phyloP scores from a whole-genome alignment of 257 asterid genomes.

The Primulina eburnea region DNA sequence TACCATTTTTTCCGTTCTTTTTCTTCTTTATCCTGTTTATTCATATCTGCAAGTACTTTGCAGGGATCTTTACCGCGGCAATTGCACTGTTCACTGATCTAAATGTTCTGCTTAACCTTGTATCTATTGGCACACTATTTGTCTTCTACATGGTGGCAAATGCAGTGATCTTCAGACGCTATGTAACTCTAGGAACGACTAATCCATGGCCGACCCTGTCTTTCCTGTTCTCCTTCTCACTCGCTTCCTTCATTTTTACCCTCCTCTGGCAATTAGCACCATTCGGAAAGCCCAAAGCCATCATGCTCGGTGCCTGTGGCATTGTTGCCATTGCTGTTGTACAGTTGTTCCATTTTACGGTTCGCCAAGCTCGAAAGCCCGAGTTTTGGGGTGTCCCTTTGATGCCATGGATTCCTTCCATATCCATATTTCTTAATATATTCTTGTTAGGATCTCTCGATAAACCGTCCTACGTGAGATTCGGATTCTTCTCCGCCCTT shows the following conservation, averaged over 20 bases:
- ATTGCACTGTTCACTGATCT: constrained; percentile 81
- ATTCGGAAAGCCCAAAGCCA: constrained; percentile 55
- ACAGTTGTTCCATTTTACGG: constrained; percentile 58
- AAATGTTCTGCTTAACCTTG: constrained; percentile 63
- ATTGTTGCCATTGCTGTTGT: constrained; percentile 49
- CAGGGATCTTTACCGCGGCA: constrained; percentile 83
- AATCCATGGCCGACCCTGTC: constrained; percentile 79
- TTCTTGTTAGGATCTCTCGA: constrained; percentile 78
- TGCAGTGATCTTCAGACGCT: constrained; percentile 87
- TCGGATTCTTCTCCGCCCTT: constrained; percentile 74
- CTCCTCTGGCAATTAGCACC: constrained; percentile 65
- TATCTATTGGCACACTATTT: constrained; percentile 80
- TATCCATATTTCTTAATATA: constrained; percentile 78
- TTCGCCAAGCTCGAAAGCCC: constrained; percentile 72
- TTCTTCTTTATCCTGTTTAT: background rate
- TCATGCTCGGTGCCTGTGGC: constrained; percentile 60
- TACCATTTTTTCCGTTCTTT: background rate
- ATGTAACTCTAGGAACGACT: constrained; percentile 50
- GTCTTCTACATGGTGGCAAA: constrained; percentile 93
- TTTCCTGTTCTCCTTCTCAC: constrained; percentile 52
- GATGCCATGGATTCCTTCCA: constrained; percentile 96
- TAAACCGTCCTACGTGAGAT: constrained; percentile 59
- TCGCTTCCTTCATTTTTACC: constrained; percentile 64
- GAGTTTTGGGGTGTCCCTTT: constrained; percentile 94
- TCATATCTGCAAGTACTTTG: background rate